phyloP scores from a whole-genome alignment of 352 stramenopile genomes.

The Globisporangium spiculum region DNA sequence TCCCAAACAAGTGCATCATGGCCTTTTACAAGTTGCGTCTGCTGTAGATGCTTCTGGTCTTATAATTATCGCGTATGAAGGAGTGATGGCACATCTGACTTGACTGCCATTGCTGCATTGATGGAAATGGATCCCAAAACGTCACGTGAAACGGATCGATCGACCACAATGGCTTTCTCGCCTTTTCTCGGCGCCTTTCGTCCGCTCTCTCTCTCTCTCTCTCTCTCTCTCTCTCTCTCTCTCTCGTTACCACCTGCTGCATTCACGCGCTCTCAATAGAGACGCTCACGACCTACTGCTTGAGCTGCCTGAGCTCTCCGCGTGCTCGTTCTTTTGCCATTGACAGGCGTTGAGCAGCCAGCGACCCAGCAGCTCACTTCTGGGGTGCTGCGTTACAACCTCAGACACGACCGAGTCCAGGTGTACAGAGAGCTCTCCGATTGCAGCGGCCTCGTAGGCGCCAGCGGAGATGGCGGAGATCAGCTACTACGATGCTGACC shows the following conservation, averaged over 20 bases:
- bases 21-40: neutral
- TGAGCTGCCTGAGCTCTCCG: neutral
- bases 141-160: conserved; percentile 6
- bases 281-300: neutral
- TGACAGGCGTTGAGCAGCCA: neutral
- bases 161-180: neutral
- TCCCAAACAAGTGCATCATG: neutral
- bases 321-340: neutral
- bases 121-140: conserved; percentile 10
- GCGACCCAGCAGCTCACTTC: neutral
- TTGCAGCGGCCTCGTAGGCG: neutral
- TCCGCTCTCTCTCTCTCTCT: neutral
- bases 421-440: neutral
- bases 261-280: neutral
- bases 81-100: conserved; percentile 1
- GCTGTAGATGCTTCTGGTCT: neutral
- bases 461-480: conserved; percentile 68
- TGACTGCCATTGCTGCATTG: neutral
- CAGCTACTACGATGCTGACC: conserved; percentile 85
- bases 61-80: neutral
- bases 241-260: neutral
- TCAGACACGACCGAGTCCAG: too few species aligned
- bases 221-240: neutral
- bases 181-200: conserved; percentile 9
- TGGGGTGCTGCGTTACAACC: neutral